These are phyloP conservation scores for Pythium utonaiense DNA, from an alignment of 352 stramenopile species.

Conservation along the genomic window DNA sequence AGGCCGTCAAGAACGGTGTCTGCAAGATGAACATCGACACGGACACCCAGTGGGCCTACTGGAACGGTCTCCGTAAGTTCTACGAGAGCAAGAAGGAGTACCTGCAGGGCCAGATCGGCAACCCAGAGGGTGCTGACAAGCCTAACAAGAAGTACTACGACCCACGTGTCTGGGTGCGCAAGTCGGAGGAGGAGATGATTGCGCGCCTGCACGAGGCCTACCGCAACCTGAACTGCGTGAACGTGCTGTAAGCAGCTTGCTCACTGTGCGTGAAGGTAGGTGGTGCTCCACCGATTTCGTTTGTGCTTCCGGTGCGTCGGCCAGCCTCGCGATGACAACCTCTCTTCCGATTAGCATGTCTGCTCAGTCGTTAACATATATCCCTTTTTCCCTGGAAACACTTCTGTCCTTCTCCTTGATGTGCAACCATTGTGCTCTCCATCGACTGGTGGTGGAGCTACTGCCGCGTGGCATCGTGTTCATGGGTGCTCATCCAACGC, in stretches of 20 bases:
- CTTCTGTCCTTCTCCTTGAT: neutral
- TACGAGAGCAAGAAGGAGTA: slow-evolving; percentile 97
- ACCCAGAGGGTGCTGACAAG: slow-evolving; percentile 95
- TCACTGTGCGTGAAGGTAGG: neutral
- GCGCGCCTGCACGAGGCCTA: slow-evolving; percentile 88
- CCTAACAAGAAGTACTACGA: slow-evolving; percentile 99
- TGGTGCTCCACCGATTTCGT: too few species aligned
- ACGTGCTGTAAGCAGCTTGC: slow-evolving; percentile 46
- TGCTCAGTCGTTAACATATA: slow-evolving; percentile 2
- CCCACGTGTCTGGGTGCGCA: slow-evolving; percentile 95
- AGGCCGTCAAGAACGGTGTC: slow-evolving; percentile 94
- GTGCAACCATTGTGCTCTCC: neutral
- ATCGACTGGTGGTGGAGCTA: neutral
- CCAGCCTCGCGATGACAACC: neutral
- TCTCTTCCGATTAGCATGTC: neutral
- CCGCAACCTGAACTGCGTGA: slow-evolving; percentile 88
- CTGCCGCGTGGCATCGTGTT: neutral
- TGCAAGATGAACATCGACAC: slow-evolving; percentile 99
- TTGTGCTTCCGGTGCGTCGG: neutral
- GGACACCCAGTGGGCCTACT: slow-evolving; percentile 99
- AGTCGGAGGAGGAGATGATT: slow-evolving; percentile 96
- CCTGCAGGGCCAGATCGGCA: slow-evolving; percentile 97
- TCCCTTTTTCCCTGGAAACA: neutral
- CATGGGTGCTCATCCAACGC: neutral
- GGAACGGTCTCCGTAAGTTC: slow-evolving; percentile 97